Evolutionary conservation across 768 basidiomycete genomes (phyloP), one percentile per base, ranked within the genome.

Genomic region (Leucosporidium creatinivorum): DNA sequence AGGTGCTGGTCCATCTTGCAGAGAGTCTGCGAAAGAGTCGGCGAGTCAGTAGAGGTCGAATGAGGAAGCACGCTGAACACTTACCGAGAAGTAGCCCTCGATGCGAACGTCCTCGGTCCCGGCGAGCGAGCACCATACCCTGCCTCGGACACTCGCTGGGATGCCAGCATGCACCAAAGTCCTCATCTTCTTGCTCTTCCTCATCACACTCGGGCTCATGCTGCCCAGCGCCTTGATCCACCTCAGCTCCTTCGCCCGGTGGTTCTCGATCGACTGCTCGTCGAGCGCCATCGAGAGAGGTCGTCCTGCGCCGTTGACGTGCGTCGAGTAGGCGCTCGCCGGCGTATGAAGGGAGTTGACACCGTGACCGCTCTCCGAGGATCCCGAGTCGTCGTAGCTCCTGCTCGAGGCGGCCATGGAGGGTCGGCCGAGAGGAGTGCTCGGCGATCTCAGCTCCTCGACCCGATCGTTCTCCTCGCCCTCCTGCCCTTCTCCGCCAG

Each of bases 101-200:
- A 47, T 13, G 23, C 33, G 50, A 36, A 62, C 63, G 0, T 0
- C 28, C 4, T 50, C 56, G 2, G 31, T 55, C 25, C 61, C 66
- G 0, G 66, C 64, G 1, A 72, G n/a, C 25, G 66, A 72, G 39
- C 50, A 39, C 91, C 91, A 93, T 4, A 91, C 89, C 21, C 86
- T 83, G 70, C 89, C 91, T 15, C 91, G 82, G 30, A 93, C 89
- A 17, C 87, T 89, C 15, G 87, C 85, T 0, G 91, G 91, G 0
- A 93, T 87, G 28, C 82, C 82, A n/a, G 90, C 88, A 54, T 86
- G 78, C 33, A 91, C 73, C 10, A 93, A 78, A 73, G 86, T 87
- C 70, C 84, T 82, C 17, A 90, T 81, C 75, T 91, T 92, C 78
- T 91, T 91, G 76, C 79, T 87, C 81, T 88, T 91, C 59, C 85